Percentiles rank a stretch among this genome's conserved stretches.
These are phyloP conservation scores for Pichia inconspicua DNA, from an alignment of 1,139 yeast species.

Conservation along the genomic window DNA sequence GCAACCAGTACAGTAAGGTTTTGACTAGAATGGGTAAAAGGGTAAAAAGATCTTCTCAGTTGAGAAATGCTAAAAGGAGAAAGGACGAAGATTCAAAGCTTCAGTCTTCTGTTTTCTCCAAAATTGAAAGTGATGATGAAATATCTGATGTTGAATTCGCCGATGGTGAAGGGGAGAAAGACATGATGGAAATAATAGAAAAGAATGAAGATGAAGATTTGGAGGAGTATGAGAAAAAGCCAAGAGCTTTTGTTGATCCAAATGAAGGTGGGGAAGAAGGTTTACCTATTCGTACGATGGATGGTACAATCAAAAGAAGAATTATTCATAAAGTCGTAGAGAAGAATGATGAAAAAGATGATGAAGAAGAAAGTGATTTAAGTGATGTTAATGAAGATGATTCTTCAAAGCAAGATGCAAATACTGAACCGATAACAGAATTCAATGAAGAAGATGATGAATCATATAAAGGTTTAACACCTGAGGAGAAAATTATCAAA, in stretches of 20 bases:
- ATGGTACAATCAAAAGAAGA: slow-evolving; percentile 66
- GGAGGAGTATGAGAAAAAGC: slow-evolving; percentile 59
- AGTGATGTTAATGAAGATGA: slow-evolving; percentile 16
- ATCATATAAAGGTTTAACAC: slow-evolving; percentile 43
- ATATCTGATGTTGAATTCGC: slow-evolving; percentile 18
- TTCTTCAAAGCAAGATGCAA: slow-evolving; percentile 13
- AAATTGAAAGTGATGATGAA: slow-evolving; percentile 14
- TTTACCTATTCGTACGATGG: slow-evolving; percentile 69
- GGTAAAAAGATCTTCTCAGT: slow-evolving; percentile 34
- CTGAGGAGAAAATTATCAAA: slow-evolving; percentile 48
- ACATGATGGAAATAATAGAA: neutral
- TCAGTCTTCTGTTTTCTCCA: slow-evolving; percentile 12
- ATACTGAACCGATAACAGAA: slow-evolving; percentile 15
- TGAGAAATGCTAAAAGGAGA: slow-evolving; percentile 38
- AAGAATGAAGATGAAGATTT: slow-evolving; percentile 1
- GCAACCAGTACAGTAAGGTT: too few relatives aligned
- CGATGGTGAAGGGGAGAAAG: slow-evolving; percentile 24
- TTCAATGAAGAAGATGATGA: slow-evolving; percentile 32
- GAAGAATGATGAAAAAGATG: slow-evolving; percentile 22
- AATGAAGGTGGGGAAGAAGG: slow-evolving; percentile 52
- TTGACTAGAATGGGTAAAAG: slow-evolving; percentile 38
- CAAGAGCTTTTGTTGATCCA: slow-evolving; percentile 37
- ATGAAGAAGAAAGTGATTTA: slow-evolving; percentile 11
- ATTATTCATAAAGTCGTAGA: slow-evolving; percentile 24
- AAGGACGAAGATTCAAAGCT: slow-evolving; percentile 45